Evolutionary conservation across 768 basidiomycete species (phyloP).

Genomic region (Pulveroboletus sp.): DNA sequence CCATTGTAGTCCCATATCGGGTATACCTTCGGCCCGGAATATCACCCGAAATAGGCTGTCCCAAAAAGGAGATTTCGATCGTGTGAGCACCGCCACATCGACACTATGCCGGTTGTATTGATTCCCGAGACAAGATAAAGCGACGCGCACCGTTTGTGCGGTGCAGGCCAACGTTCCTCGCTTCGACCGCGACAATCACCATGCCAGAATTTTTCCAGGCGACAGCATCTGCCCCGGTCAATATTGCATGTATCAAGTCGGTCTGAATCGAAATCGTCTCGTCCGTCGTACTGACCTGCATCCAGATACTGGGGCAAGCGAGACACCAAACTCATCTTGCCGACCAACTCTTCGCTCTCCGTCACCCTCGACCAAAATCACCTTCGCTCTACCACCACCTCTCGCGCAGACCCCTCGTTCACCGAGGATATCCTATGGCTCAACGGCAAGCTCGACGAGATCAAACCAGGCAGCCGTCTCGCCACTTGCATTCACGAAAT

Average conservation of each 20-base stretch:
- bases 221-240: slow-evolving; percentile 89
- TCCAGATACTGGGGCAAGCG: slow-evolving; percentile 98
- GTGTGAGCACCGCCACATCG: slow-evolving; percentile 18
- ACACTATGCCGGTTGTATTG: slow-evolving; percentile 1
- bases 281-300: slow-evolving; percentile 4
- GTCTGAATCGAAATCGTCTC: slow-evolving; percentile 12
- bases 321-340: slow-evolving; percentile 89
- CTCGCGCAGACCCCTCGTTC: slow-evolving; percentile 75
- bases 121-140: slow-evolving; percentile 13
- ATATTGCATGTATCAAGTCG: slow-evolving; percentile 98
- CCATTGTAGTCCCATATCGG: slow-evolving; percentile 2
- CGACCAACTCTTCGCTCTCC: slow-evolving; percentile 97
- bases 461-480: slow-evolving; percentile 74
- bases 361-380: slow-evolving; percentile 97
- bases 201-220: slow-evolving; percentile 70
- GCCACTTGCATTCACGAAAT: slow-evolving; percentile 85
- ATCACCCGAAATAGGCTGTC: neutral
- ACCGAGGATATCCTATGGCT: slow-evolving; percentile 84
- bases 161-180: slow-evolving; percentile 1
- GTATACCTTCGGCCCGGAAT: slow-evolving; percentile 12
- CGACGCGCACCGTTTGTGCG: neutral
- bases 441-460: slow-evolving; percentile 88
- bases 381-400: slow-evolving; percentile 89
- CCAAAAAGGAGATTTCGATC: slow-evolving; percentile 13
- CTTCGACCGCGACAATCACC: slow-evolving; percentile 18